Base-by-base conservation (phyloP, 2,329 filamentous ascomycete species). In the Fusarium sulawesiense region DNA sequence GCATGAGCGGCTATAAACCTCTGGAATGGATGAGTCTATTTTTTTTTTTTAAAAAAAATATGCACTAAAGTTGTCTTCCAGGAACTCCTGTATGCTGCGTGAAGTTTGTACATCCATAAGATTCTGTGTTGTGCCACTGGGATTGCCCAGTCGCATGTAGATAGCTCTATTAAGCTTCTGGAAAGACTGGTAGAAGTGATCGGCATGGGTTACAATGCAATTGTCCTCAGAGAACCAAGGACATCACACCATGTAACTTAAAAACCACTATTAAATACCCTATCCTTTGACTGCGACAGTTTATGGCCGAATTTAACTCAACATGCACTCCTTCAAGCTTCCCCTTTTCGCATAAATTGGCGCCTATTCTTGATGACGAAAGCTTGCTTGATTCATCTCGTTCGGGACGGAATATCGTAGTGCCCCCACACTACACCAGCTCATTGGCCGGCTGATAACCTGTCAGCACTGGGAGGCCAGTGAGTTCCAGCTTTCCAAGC, bases 381-480 rank as follows among this genome's bases (percentile, higher is more conserved):
- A 60, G 37, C 62, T 42, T 55, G 41, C 57, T 71, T 69, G 40
- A 23, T 47, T 55, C 60, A 71, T 70, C 56, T 69, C 60, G 55
- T 49, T 37, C 68, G 68, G 68, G 54, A 30, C 68, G 68, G 68
- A 71, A 66, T 42, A 71, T 71, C 47, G 45, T 68, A 25, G 30
- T 37, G n/a, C 45, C 68, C 20, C 34, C 34, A 13, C n/a, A 21
- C 14, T 11, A 4, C 3, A 2, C 2, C 5, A 10, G 34, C 21
- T 42, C 25, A 70, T 70, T 72, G 68, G 68, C 21, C 57, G 27
- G 25, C 21, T 40, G 32, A 34, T 56, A 64, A 30, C 57, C 67
- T 70, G 67, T 71, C 67, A 71, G 67, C 67, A 64, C 56, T 23
- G 49, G 54, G 21, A 47, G 54, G 47, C 54, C 49, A 59, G 62